Evolutionary conservation across 139 green algal species (phyloP).

Genomic region (Closterium sp.): DNA sequence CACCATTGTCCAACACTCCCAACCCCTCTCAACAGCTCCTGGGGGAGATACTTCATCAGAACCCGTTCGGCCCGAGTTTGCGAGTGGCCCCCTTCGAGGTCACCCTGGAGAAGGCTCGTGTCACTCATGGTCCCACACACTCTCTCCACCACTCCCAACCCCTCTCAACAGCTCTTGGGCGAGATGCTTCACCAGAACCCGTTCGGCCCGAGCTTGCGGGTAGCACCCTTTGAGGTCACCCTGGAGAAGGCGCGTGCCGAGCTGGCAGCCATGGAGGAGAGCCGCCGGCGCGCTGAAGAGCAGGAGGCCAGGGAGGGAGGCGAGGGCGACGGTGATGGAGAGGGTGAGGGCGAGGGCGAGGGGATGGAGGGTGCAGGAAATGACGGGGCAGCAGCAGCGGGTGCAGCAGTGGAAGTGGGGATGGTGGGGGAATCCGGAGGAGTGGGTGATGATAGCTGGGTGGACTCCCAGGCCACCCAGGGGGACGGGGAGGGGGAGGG

Average conservation of each 20-base stretch:
- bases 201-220: slow-evolving; percentile 66
- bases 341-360: not conserved
- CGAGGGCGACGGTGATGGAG: slow-evolving; percentile 7
- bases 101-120: slow-evolving; percentile 17
- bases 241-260: slow-evolving; percentile 7
- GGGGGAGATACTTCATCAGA: slow-evolving; percentile 65
- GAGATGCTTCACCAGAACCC: slow-evolving; percentile 74
- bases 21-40: slow-evolving; percentile 14
- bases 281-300: slow-evolving; percentile 1
- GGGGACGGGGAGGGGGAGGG: not conserved
- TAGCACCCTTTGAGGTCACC: slow-evolving; percentile 19
- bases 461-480: not conserved
- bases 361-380: slow-evolving; percentile 18
- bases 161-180: slow-evolving; percentile 15
- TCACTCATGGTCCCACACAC: not conserved
- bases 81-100: slow-evolving; percentile 22
- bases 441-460: not conserved
- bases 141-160: not conserved
- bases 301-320: not conserved
- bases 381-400: not conserved
- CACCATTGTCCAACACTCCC: not conserved
- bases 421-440: not conserved
- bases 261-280: not conserved
- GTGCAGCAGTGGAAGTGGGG: not conserved
- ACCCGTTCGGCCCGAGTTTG: slow-evolving; percentile 73